Evolutionary conservation across 1,139 yeast genomes (phyloP), one percentile per base, ranked within the genome.

Genomic region (Yarrowia galli): DNA sequence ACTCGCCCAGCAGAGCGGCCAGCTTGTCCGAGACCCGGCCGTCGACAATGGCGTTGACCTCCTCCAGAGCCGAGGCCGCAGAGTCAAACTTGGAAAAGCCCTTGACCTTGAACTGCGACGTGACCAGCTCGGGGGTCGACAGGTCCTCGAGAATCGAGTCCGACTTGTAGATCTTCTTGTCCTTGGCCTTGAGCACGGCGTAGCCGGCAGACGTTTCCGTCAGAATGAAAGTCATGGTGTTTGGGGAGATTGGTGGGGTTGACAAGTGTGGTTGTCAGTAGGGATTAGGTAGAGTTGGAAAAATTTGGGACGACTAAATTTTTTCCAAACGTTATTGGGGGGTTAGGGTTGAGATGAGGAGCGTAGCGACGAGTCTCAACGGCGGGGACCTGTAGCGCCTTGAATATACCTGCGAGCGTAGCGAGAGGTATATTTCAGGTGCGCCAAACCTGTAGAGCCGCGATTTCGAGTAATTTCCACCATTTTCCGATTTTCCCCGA

Each of bases 161-260:
- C 40, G 96, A 89, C 83, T 93, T 92, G 85, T 93, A 89, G 77
- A 95, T 89, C 86, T 95, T 95, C 85, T 95, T 95, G 84, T 95
- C 98, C 72, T 97, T 89, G 70, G 98, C 97, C 83, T 95, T 95
- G 77, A 95, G 87, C 78, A 95, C 85, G 79, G 98, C 98, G 79
- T 95, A 95, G 78, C 99, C 99, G 69, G 99, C 99, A 73, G 98
- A 91, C 72, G 98, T 95, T 84, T 95, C 99, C 71, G 98, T 91
- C 79, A 95, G 87, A 77, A 95, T 95, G 86, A 87, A 92, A 74
- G 98, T 92, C 98, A 92, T 58, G 40, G 49, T 58, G 51, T 18
- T 23, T 40, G 23, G 2, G 65, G 28, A 8, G 3, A 6, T 35
- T 18, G 56, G 23, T 49, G 56, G 20, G 7, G 40, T n/a, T 51